These are phyloP conservation scores for Bidens hawaiensis DNA, from an alignment of 140 eudicot genomes.

Conservation along the genomic window DNA sequence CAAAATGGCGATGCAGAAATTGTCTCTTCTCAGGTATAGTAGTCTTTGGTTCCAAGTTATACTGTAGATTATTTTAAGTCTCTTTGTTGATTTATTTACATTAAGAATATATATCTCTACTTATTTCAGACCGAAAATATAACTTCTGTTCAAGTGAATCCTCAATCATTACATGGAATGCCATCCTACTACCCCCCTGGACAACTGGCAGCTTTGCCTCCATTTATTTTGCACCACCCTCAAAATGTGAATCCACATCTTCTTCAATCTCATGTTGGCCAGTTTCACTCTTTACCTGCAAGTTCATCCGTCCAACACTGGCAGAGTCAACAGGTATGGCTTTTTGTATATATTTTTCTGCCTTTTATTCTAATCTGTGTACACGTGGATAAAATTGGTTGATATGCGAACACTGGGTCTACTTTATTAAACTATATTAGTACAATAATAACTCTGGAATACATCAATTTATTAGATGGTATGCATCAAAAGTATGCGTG, in stretches of 20 bases:
- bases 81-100: neutral
- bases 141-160: constrained; percentile 52
- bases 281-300: constrained; percentile 57
- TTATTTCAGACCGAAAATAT: constrained; percentile 49
- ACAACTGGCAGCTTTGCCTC: constrained; percentile 79
- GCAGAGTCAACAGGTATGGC: constrained; percentile 81
- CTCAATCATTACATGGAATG: constrained; percentile 77
- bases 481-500: neutral
- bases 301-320: constrained; percentile 56
- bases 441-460: neutral
- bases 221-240: constrained; percentile 77
- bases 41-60: neutral
- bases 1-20: constrained; percentile 53
- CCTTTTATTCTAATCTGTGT: neutral
- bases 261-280: constrained; percentile 58
- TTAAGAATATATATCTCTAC: neutral
- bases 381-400: neutral
- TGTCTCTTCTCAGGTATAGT: constrained; percentile 45
- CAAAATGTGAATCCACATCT: constrained; percentile 70
- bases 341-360: neutral
- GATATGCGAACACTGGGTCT: neutral
- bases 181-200: constrained; percentile 76
- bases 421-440: neutral
- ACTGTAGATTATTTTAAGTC: neutral
- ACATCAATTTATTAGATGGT: neutral